Conservation (phyloP, 257 asterid species). For the Perilla frutescens region DNA sequence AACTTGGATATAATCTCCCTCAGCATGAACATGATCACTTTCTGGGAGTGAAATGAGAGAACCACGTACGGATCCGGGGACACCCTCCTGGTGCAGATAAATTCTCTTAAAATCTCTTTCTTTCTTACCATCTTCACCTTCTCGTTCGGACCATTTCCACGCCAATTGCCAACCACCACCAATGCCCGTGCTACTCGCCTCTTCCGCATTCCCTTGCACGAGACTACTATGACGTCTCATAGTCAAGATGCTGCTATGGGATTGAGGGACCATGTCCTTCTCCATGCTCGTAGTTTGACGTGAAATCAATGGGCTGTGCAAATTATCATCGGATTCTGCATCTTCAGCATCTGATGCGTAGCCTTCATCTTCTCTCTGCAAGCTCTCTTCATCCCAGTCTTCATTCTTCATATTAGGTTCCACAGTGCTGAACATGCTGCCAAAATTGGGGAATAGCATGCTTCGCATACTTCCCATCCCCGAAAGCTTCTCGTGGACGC, state of each 20-base stretch:
- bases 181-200: slow-evolving; percentile 62
- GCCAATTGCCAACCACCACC: slow-evolving; percentile 94
- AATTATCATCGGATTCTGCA: slow-evolving; percentile 54
- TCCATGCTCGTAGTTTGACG: slow-evolving; percentile 71
- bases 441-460: slow-evolving; percentile 85
- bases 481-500: slow-evolving; percentile 77
- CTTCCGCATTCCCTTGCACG: slow-evolving; percentile 51
- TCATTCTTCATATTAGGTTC: slow-evolving; percentile 58
- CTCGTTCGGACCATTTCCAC: slow-evolving; percentile 73
- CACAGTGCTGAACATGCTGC: slow-evolving; percentile 79
- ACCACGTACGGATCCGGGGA: slow-evolving; percentile 59
- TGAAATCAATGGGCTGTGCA: slow-evolving; percentile 75
- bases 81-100: slow-evolving; percentile 71
- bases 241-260: slow-evolving; percentile 51
- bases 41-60: slow-evolving; percentile 69
- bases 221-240: slow-evolving; percentile 65
- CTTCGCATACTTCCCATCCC: slow-evolving; percentile 74
- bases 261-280: slow-evolving; percentile 50
- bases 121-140: slow-evolving; percentile 69
- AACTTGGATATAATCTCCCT: slow-evolving; percentile 67
- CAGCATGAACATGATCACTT: slow-evolving; percentile 51
- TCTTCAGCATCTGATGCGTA: slow-evolving; percentile 48
- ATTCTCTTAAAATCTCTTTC: slow-evolving; percentile 75
- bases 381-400: slow-evolving; percentile 81
- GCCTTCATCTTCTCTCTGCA: slow-evolving; percentile 64